Conservation (phyloP, 2,329 filamentous ascomycete genomes). For the Beauveria bassiana region DNA sequence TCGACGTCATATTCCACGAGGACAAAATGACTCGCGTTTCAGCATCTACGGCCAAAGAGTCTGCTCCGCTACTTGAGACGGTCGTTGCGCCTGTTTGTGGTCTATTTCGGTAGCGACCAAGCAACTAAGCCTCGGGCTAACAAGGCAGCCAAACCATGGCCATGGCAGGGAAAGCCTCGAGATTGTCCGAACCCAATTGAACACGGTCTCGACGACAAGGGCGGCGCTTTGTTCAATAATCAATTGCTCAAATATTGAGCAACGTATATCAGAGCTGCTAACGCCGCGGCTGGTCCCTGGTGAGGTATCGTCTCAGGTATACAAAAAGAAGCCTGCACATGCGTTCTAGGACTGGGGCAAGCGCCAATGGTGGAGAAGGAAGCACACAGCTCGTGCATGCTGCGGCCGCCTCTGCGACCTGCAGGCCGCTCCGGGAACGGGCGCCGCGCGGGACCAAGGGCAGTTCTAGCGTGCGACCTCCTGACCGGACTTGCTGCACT, state of each 20-base stretch:
- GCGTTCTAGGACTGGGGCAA: conserved; percentile 5
- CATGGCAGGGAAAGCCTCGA: background rate
- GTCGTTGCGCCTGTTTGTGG: background rate
- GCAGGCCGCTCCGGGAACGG: conserved; percentile 24
- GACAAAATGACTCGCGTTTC: background rate
- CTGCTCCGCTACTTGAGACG: background rate
- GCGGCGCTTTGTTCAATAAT: background rate
- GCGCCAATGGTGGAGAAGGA: conserved; percentile 10
- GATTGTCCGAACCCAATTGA: background rate
- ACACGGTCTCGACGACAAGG: background rate
- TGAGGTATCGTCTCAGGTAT: background rate
- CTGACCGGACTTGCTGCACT: conserved; percentile 17
- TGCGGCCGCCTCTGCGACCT: conserved; percentile 33
- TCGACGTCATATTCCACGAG: background rate
- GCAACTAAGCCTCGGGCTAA: background rate
- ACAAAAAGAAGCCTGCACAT: background rate
- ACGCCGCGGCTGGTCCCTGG: background rate
- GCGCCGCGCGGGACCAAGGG: conserved; percentile 27
- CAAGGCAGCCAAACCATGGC: background rate
- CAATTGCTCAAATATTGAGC: background rate
- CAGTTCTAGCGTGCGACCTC: conserved; percentile 15
- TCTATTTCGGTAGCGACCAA: background rate
- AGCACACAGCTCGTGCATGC: conserved; percentile 26
- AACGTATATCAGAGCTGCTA: background rate
- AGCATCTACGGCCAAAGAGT: background rate